phyloP scores from a whole-genome alignment of 108 stramenopile species.

The Fistulifera pelliculosa region DNA sequence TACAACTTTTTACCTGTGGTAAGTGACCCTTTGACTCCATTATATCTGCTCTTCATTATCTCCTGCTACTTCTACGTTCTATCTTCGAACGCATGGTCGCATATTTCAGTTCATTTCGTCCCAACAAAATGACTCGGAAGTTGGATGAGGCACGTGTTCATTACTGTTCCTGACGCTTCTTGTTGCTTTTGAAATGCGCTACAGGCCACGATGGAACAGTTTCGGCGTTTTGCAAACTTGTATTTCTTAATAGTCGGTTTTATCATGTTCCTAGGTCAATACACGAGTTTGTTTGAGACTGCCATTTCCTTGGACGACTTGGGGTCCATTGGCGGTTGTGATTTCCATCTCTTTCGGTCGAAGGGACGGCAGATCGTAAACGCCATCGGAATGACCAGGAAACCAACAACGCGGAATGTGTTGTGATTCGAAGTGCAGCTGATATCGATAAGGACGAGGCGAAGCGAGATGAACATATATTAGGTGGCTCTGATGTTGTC shows the following conservation, averaged over 20 bases:
- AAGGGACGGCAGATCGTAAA: slow-evolving; percentile 83
- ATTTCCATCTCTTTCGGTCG: slow-evolving; percentile 80
- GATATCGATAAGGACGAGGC: slow-evolving; percentile 36
- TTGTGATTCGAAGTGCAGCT: slow-evolving; percentile 43
- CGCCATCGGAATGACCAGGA: slow-evolving; percentile 77
- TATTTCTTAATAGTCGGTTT: slow-evolving; percentile 91
- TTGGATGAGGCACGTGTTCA: slow-evolving; percentile 1
- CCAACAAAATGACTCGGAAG: not conserved
- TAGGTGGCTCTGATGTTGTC: slow-evolving; percentile 42
- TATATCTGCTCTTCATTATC: not conserved
- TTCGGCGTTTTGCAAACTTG: slow-evolving; percentile 87
- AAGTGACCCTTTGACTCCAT: slow-evolving; percentile 19
- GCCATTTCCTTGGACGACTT: slow-evolving; percentile 86
- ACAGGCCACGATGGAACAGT: slow-evolving; percentile 71
- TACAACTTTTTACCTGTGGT: slow-evolving; percentile 66
- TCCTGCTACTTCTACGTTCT: not conserved
- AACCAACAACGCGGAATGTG: slow-evolving; percentile 68
- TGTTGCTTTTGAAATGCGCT: not conserved
- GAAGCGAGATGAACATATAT: slow-evolving; percentile 19
- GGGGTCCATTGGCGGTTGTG: slow-evolving; percentile 85
- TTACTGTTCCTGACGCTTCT: slow-evolving; percentile 2
- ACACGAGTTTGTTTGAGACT: slow-evolving; percentile 63
- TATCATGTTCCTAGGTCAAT: slow-evolving; percentile 89
- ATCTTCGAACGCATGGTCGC: no score
- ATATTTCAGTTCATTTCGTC: not conserved